phyloP scores from a whole-genome alignment of 495 filamentous ascomycete genomes.

The Lasiosphaeria hispida region DNA sequence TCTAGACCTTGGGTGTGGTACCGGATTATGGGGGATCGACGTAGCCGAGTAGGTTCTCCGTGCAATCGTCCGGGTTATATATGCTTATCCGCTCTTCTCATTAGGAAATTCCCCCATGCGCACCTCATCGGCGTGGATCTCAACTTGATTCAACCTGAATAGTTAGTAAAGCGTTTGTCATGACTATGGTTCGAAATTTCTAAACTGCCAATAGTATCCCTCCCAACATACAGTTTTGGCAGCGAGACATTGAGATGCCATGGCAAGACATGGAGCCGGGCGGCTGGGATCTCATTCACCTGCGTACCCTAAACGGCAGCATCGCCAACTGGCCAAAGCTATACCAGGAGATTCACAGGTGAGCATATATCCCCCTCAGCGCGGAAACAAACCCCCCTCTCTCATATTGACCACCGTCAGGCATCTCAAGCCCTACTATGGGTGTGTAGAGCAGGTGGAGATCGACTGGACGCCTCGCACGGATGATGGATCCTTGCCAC shows the following conservation, averaged over 20 bases:
- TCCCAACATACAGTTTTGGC: constrained; percentile 64
- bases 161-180: constrained; percentile 39
- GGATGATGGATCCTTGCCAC: constrained; percentile 60
- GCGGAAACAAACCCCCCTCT: too few species aligned
- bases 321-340: constrained; percentile 74
- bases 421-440: constrained; percentile 75
- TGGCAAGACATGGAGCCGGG: constrained; percentile 69
- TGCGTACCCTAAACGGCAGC: constrained; percentile 74
- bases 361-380: constrained; percentile 23
- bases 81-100: constrained; percentile 18
- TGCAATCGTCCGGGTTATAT: background rate
- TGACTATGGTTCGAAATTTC: background rate
- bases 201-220: constrained; percentile 57
- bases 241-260: constrained; percentile 75
- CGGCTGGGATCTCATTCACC: constrained; percentile 83
- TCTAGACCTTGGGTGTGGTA: constrained; percentile 83
- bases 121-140: constrained; percentile 53
- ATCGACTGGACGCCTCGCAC: constrained; percentile 80
- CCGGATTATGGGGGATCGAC: constrained; percentile 89
- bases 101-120: constrained; percentile 25
- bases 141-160: constrained; percentile 74
- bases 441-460: constrained; percentile 88
- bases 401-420: constrained; percentile 34
- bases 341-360: constrained; percentile 68
- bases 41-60: constrained; percentile 67